Percentiles rank a stretch among this genome's conserved stretches.
These are phyloP conservation scores for Pythium apleroticum DNA, from an alignment of 352 stramenopile genomes.

Conservation along the genomic window DNA sequence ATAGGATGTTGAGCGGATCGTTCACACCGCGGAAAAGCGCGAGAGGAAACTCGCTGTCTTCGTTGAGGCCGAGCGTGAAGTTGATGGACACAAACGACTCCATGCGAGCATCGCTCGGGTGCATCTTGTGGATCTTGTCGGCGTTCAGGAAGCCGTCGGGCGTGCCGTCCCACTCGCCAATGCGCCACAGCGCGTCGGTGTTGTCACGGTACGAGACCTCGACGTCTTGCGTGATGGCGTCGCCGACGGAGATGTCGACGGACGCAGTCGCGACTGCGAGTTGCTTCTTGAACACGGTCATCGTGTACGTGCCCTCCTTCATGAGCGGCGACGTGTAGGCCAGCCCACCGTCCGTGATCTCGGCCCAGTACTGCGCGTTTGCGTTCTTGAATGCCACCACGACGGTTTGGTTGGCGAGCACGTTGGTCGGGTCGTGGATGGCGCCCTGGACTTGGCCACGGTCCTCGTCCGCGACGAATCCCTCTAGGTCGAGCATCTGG, in stretches of 20 bases:
- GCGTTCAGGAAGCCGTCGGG: conserved; percentile 36
- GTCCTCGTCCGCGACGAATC: conserved; percentile 35
- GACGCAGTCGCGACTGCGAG: conserved; percentile 37
- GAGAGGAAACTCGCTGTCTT: conserved; percentile 36
- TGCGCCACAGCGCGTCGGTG: conserved; percentile 40
- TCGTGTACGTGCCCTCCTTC: conserved; percentile 48
- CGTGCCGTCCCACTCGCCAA: conserved; percentile 52
- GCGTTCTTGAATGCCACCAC: conserved; percentile 41
- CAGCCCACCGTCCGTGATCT: conserved; percentile 18
- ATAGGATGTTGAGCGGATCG: conserved; percentile 36
- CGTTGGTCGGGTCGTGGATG: conserved; percentile 32
- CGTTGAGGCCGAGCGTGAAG: conserved; percentile 28
- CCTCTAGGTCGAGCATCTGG: conserved; percentile 32
- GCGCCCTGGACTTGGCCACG: conserved; percentile 35
- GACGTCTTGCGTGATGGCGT: conserved; percentile 21
- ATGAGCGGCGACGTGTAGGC: conserved; percentile 46
- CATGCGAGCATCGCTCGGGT: conserved; percentile 49
- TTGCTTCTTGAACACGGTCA: conserved; percentile 58
- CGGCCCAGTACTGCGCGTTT: conserved; percentile 44
- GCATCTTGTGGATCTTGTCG: conserved; percentile 54
- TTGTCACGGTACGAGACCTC: conserved; percentile 27
- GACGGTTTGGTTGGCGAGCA: conserved; percentile 29
- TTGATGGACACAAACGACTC: conserved; percentile 26
- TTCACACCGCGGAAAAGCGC: conserved; percentile 50
- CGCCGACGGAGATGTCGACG: conserved; percentile 28